These are phyloP conservation scores for Boechera retrofracta DNA, from an alignment of 345 rosid genomes.

Conservation along the genomic window DNA sequence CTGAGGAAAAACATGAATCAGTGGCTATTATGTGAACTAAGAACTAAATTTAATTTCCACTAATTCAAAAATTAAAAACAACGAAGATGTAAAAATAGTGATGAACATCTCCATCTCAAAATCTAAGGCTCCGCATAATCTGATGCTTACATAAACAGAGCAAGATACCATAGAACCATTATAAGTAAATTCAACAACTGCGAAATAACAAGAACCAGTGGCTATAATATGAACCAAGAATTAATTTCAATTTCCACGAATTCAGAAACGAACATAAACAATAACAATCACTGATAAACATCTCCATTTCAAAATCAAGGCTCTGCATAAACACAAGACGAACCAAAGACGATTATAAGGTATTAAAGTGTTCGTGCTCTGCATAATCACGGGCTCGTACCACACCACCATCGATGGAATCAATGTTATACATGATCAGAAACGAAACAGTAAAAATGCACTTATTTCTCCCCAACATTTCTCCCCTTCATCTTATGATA, in stretches of 20 bases:
- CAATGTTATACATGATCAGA: too few species aligned
- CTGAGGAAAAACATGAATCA: neutral
- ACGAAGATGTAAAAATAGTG: neutral
- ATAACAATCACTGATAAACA: slow-evolving; percentile 3
- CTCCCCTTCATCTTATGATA: too few species aligned
- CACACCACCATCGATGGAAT: too few species aligned
- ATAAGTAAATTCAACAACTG: neutral
- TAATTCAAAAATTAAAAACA: too few species aligned
- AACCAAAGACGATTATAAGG: slow-evolving; percentile 37
- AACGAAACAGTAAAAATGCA: too few species aligned
- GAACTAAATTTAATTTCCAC: too few species aligned
- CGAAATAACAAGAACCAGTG: slow-evolving; percentile 3
- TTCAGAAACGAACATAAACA: neutral
- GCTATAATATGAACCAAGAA: neutral
- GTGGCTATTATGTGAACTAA: slow-evolving; percentile 5
- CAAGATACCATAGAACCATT: too few species aligned
- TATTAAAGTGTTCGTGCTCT: neutral
- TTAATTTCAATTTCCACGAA: neutral
- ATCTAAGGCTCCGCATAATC: neutral
- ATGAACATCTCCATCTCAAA: neutral
- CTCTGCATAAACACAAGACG: neutral
- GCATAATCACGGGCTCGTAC: too few species aligned
- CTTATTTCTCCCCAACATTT: too few species aligned
- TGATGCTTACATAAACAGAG: too few species aligned
- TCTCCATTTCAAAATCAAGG: neutral